Evolutionary conservation across 164 flowering plant species (phyloP), one percentile per base, ranked within the genome.

Genomic region (Vitis labrusca): DNA sequence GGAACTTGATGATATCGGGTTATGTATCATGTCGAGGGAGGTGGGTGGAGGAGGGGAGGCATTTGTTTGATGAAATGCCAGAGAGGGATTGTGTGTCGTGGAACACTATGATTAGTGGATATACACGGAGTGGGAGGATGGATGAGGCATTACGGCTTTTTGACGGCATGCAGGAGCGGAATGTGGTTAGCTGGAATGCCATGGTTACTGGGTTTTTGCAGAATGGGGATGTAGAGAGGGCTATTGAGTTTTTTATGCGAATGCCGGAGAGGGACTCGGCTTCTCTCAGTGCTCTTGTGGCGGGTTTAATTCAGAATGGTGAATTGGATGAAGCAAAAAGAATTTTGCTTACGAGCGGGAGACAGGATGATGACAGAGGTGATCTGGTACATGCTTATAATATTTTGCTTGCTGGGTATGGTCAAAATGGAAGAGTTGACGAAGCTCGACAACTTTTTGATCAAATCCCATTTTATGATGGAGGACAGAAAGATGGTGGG

Each of bases 71-170:
- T 64, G 27, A 37, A 63, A 85, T 82, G 84, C 85, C 83, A 8
- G 71, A 65, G 48, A 70, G 84, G 53, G 84, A 82, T 68, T 56
- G 57, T 50, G 71, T 80, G 63, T 78, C 88, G 0, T 85, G 85
- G 85, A 85, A 85, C 72, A 83, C 86, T 4, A 77, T 85, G 82
- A 79, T 85, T 23, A 83, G 86, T 66, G 88, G 88, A 57, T 85
- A 83, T 65, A 79, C 86, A 0, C 76, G 68, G 71, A 59, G 56
- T 60, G 78, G 86, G 48, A 76, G 71, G 68, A 76, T 83, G 74
- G 82, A 63, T 57, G 86, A 80, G 49, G 85, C 86, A 0, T 50
- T 77, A 23, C 15, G 17, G 51, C 76, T 85, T 30, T 85, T 83
- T 53, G 14, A 70, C 14, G 8, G 52, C 7, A 83, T 82, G 88